Evolutionary conservation across 2,329 filamentous ascomycete genomes (phyloP), one percentile per base, ranked within the genome.

Genomic region (Neofusicoccum kwambonambiense): DNA sequence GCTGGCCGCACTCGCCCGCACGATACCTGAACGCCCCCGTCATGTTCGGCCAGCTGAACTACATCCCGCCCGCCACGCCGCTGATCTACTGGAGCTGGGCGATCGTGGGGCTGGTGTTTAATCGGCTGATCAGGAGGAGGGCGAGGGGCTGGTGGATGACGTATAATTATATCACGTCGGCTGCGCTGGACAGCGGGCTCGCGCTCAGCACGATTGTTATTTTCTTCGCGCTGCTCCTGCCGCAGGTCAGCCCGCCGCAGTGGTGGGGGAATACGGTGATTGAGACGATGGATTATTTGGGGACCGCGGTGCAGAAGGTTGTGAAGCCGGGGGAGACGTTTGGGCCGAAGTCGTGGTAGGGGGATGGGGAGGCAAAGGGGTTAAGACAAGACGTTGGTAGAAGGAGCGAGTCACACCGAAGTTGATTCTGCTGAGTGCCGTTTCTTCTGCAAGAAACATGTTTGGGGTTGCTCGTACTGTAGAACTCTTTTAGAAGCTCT

Each of bases 21-120:
- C 80, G 79, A 64, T 84, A 81, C 73, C 78, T 87, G 60, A 88
- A 88, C 79, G 83, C 86, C 3, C 87, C 87, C 1, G 77, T 89
- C 66, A 86, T 89, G 69, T 87, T 89, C 71, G 87, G 86, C 65
- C 86, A 86, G 22, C 81, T 84, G 6, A 83, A 81, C 0, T 68
- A 78, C 39, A 87, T 89, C 69, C 87, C 86, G 2, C 87, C 87
- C 12, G 71, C 71, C 5, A 70, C 64, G 35, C 70, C 70, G 13
- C 62, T 73, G n/a, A 72, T 69, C 63, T 73, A 72, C 62, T 56
- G 71, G 47, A 64, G 68, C 19, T 74, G 71, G 71, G 67, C 64
- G 13, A 62, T 70, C 22, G 70, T 74, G 12, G 71, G 71, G 15
- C 69, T 68, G 47, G 34, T 73, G 13, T 74, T 74, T 67, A 67